phyloP scores from a whole-genome alignment of 768 basidiomycete genomes.

The Naganishia randhawae region DNA sequence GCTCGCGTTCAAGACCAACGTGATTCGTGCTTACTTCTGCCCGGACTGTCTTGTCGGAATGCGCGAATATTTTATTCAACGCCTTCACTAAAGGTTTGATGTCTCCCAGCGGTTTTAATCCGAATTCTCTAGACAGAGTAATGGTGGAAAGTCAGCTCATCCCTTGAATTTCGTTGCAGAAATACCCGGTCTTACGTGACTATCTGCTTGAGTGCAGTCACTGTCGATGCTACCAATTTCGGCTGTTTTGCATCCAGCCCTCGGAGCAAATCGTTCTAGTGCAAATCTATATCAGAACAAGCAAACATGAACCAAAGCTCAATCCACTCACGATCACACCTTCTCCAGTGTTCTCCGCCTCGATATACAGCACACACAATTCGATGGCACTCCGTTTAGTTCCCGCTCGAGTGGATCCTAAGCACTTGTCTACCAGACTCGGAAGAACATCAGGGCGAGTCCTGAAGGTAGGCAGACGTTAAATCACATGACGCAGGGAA shows the following conservation, averaged over 20 bases:
- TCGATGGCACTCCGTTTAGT: slow-evolving; percentile 85
- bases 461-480: neutral
- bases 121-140: slow-evolving; percentile 62
- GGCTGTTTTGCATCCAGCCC: slow-evolving; percentile 91
- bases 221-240: slow-evolving; percentile 77
- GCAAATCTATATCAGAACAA: neutral
- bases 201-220: slow-evolving; percentile 75
- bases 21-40: slow-evolving; percentile 58
- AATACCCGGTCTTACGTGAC: slow-evolving; percentile 61
- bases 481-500: neutral
- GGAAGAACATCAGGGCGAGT: slow-evolving; percentile 71
- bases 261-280: slow-evolving; percentile 71
- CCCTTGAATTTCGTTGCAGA: neutral
- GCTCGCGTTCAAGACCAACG: neutral
- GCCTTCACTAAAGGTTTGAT: slow-evolving; percentile 72
- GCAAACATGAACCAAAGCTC: neutral
- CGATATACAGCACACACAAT: slow-evolving; percentile 80
- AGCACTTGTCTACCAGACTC: slow-evolving; percentile 91
- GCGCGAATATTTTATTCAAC: slow-evolving; percentile 88
- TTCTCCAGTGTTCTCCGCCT: slow-evolving; percentile 82
- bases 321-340: slow-evolving; percentile 74
- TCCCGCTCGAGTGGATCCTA: slow-evolving; percentile 83
- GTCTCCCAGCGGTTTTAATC: slow-evolving; percentile 60
- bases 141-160: neutral
- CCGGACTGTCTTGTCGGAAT: slow-evolving; percentile 91